Base-by-base conservation (phyloP, 768 basidiomycete species). In the Phaeotremella skinneri region DNA sequence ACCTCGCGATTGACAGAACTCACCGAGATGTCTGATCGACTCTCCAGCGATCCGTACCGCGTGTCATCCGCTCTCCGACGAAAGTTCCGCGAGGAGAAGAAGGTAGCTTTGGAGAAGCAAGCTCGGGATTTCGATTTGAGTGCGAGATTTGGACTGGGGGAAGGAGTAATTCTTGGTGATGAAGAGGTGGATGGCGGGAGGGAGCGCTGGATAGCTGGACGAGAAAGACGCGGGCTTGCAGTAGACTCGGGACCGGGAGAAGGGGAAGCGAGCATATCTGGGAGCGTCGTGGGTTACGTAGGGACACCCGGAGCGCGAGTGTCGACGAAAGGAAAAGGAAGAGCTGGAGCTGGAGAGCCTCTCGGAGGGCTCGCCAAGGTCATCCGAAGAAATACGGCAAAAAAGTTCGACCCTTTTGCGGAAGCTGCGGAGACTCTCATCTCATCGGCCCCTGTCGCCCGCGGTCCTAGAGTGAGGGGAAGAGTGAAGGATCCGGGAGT, bases 71-170 rank as follows among this genome's bases (percentile, higher is more conserved):
- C 85, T 66, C 82, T 87, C 1, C 84, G 96, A 41, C 87, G 87
- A 68, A 83, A 83, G 20, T 96, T 98, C 73, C 85, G 96, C 2
- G 84, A 85, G 59, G 88, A 88, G 61, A 99, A 97, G 80, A 89
- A 87, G 78, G 76, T 87, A 0, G 85, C 89, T 49, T 80, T 85
- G 67, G 83, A 81, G 55, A 87, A 87, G 64, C 81, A 84, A 63
- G 81, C 80, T 21, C 82, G 81, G 13, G 93, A 97, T 67, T 86
- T 89, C 48, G 78, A 75, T 7, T 78, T 97, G 50, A 87, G 85
- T 70, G 84, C 80, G 26, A 81, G 83, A 63, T 96, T 90, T 78
- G 92, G 85, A 1, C 77, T 99, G 16, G 87, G 88, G 1, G 82
- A 84, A 54, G 80, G 82, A 2, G 77, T 97, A 48, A 81, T 76